These are phyloP conservation scores for Heliamphora ciliata DNA, from an alignment of 179 eudicot genomes.

Conservation along the genomic window DNA sequence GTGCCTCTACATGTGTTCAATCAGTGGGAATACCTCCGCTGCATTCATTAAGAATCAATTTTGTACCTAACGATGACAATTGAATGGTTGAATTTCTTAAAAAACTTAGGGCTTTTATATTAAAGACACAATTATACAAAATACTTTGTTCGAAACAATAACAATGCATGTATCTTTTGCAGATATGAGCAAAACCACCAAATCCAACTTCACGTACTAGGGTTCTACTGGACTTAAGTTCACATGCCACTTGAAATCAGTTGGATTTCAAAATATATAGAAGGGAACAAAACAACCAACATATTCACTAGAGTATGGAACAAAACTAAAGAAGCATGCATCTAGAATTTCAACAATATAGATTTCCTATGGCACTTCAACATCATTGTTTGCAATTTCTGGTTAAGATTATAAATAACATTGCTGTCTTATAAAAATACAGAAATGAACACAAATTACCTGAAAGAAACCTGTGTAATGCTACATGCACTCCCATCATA, in stretches of 20 bases:
- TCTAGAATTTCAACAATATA: neutral
- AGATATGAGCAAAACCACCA: neutral
- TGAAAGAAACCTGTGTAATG: too few species aligned
- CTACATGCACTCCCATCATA: too few species aligned
- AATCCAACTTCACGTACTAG: constrained; percentile 3
- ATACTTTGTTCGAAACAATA: neutral
- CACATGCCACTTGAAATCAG: constrained; percentile 9
- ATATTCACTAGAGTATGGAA: neutral
- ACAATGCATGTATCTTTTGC: neutral
- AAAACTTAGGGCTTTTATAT: neutral
- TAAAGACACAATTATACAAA: neutral
- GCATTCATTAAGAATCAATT: neutral
- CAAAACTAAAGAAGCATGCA: neutral
- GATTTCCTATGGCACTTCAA: neutral
- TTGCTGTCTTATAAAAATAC: neutral
- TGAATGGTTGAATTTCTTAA: neutral
- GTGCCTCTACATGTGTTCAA: too few species aligned
- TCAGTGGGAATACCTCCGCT: neutral
- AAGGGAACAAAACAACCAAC: neutral
- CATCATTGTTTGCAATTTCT: neutral
- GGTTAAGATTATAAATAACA: neutral
- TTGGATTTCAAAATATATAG: neutral
- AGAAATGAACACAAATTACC: neutral
- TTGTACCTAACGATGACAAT: neutral
- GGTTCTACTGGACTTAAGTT: neutral